These are phyloP conservation scores for Tricholoma saponaceum DNA, from an alignment of 768 basidiomycete species.

Conservation along the genomic window DNA sequence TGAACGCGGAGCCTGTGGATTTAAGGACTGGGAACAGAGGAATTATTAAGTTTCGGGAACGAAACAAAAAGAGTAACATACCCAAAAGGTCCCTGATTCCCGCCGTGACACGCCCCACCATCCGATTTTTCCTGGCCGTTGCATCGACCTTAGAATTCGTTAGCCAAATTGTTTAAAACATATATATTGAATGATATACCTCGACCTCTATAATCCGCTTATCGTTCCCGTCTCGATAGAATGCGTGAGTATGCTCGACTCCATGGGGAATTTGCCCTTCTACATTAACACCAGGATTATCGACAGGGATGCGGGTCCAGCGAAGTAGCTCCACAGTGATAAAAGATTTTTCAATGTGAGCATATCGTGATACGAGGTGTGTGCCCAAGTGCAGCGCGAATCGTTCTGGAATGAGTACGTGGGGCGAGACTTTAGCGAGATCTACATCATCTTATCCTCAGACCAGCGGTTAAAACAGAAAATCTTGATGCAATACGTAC, in stretches of 20 bases:
- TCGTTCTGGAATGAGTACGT: slow-evolving; percentile 77
- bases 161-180: neutral
- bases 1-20: slow-evolving; percentile 82
- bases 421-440: slow-evolving; percentile 84
- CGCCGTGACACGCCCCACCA: slow-evolving; percentile 57
- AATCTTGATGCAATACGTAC: slow-evolving; percentile 25
- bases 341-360: slow-evolving; percentile 67
- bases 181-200: slow-evolving; percentile 27
- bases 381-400: slow-evolving; percentile 88
- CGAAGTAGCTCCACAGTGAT: slow-evolving; percentile 75
- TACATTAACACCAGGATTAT: slow-evolving; percentile 24
- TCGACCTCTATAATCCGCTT: slow-evolving; percentile 65
- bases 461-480: neutral
- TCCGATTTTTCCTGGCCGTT: slow-evolving; percentile 53
- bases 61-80: slow-evolving; percentile 27
- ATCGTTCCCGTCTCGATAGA: slow-evolving; percentile 88
- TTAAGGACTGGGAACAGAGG: slow-evolving; percentile 66
- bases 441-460: slow-evolving; percentile 33
- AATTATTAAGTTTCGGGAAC: neutral
- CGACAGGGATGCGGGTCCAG: slow-evolving; percentile 66
- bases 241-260: slow-evolving; percentile 71
- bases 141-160: slow-evolving; percentile 53
- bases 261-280: slow-evolving; percentile 29
- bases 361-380: slow-evolving; percentile 77
- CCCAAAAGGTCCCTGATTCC: slow-evolving; percentile 82